Base-by-base conservation (phyloP, 106 monocot species). In the Dendrobium catenatum region DNA sequence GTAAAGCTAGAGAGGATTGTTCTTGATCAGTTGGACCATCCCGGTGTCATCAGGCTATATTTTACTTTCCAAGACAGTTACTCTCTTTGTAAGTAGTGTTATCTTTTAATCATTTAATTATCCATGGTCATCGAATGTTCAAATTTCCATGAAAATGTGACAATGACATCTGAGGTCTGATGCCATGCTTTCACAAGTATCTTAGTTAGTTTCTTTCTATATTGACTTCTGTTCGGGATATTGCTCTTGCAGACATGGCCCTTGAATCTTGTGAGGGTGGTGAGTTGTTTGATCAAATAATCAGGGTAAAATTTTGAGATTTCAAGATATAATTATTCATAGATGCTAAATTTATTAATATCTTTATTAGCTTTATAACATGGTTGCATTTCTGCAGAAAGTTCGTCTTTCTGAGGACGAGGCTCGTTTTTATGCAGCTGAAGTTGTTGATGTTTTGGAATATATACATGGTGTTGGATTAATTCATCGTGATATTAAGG, bases 241-340 rank as follows among this genome's bases (percentile, higher is more conserved):
- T 70, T 3, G 1, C 41, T 29, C 58, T 75, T 89, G 81, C 37
- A 99, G 99, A 99, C 79, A 99, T 99, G 99, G 99, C 93, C 80
- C 95, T 99, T 76, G 99, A 99, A 81, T 95, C 91, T 44, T 99
- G 95, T 83, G 99, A 99, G 90, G 99, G 95, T 75, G 99, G 99
- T 80, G 99, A 99, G 75, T 86, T 99, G 43, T 99, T 99, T 85
- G 99, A 99, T 85, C 99, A 91, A 86, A 99, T 99, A 80, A 90
- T 83, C 16, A 91, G 89, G 93, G 99, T 93, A 89, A 79, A 76
- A 4, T 70, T 77, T 59, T 74, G 20, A 42, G 46, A 42, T 24
- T 31, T 51, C 49, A 24, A 2, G 42, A 67, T 13, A 68, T 85
- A 59, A 79, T 74, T 42, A 1, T 67, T 79, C 46, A 51, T 75